Evolutionary conservation across 129 eudicot species (phyloP).

Genomic region (Calendula officinalis): DNA sequence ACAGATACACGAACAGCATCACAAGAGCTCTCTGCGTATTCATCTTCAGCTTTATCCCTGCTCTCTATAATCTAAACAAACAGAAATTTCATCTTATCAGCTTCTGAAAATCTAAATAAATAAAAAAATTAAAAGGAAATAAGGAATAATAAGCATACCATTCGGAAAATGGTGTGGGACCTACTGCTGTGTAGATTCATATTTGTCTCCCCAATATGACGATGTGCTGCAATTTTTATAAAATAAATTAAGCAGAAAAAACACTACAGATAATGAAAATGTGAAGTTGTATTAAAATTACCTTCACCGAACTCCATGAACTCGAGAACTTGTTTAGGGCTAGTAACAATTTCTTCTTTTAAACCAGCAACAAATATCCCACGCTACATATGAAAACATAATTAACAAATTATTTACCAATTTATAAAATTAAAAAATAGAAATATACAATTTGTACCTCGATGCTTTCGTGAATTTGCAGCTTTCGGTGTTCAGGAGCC

Average conservation of each 20-base stretch:
- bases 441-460: slow-evolving; percentile 53
- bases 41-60: slow-evolving; percentile 78
- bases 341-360: slow-evolving; percentile 90
- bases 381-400: slow-evolving; percentile 44
- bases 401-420: background rate
- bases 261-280: background rate
- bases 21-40: slow-evolving; percentile 62
- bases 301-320: slow-evolving; percentile 95
- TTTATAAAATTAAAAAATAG: background rate
- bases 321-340: slow-evolving; percentile 85
- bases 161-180: slow-evolving; percentile 96
- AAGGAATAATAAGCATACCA: slow-evolving; percentile 51
- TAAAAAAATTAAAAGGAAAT: background rate
- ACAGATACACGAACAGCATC: slow-evolving; percentile 99
- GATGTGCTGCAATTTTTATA: slow-evolving; percentile 67
- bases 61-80: slow-evolving; percentile 84
- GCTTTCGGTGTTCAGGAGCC: slow-evolving; percentile 87
- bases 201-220: slow-evolving; percentile 98
- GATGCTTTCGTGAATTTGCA: slow-evolving; percentile 88
- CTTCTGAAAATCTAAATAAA: background rate
- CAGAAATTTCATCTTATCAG: slow-evolving; percentile 14
- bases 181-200: slow-evolving; percentile 95
- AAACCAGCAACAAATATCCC: slow-evolving; percentile 98
- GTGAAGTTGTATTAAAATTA: slow-evolving; percentile 25
- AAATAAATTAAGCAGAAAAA: slow-evolving; percentile 1